Evolutionary conservation across 2,329 filamentous ascomycete species (phyloP).

Genomic region (Xylaria sp.): DNA sequence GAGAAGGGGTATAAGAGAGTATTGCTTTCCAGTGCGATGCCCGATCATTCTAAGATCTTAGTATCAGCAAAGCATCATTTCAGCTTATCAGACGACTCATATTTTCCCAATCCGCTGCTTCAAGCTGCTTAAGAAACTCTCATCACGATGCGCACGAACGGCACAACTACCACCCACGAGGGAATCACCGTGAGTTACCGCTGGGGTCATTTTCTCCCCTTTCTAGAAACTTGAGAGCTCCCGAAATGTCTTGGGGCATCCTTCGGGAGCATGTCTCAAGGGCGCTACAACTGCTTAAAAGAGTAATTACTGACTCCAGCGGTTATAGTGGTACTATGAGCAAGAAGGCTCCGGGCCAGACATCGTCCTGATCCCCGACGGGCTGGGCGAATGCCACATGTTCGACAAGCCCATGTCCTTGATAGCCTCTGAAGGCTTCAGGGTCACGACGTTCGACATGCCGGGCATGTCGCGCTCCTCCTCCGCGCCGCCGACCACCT

Average conservation of each 20-base stretch:
- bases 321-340: conserved; percentile 35
- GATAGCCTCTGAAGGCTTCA: conserved; percentile 32
- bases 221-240: no score
- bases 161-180: conserved; percentile 32
- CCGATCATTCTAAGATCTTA: neutral
- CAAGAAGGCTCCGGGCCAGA: conserved; percentile 38
- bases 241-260: no score
- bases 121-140: neutral
- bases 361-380: conserved; percentile 37
- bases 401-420: conserved; percentile 34
- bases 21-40: neutral
- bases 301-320: no score
- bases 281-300: no score
- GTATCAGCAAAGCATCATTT: neutral
- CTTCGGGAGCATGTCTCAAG: no score
- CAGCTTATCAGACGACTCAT: neutral
- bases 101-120: neutral
- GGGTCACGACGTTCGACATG: conserved; percentile 39
- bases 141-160: conserved; percentile 34
- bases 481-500: conserved; percentile 32
- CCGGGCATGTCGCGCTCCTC: conserved; percentile 37
- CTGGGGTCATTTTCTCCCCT: no score
- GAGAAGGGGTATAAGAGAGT: conserved; percentile 17
- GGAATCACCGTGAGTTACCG: conserved; percentile 24
- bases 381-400: conserved; percentile 38